These are phyloP conservation scores for Dactylellina haptotyla DNA, from an alignment of 2,329 filamentous ascomycete species.

Conservation along the genomic window DNA sequence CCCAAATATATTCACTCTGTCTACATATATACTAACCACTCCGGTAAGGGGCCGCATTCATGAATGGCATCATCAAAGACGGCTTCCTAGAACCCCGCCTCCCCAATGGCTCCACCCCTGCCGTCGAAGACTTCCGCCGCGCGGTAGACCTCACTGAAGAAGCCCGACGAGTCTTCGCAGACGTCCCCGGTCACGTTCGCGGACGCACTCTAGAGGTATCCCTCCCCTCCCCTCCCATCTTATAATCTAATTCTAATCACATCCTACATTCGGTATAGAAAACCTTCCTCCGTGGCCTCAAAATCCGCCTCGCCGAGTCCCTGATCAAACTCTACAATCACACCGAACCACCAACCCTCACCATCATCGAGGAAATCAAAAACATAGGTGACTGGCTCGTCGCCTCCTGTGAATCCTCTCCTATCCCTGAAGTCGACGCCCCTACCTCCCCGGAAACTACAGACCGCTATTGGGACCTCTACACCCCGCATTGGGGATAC, in stretches of 20 bases:
- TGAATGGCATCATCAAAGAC: conserved; percentile 56
- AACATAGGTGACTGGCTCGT: conserved; percentile 46
- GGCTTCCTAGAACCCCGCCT: conserved; percentile 55
- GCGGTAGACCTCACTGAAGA: conserved; percentile 48
- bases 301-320: conserved; percentile 42
- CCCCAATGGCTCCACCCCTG: conserved; percentile 40
- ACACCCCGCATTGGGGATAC: conserved; percentile 56
- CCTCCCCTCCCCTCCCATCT: not conserved
- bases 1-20: not conserved
- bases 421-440: conserved; percentile 55
- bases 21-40: conserved; percentile 17
- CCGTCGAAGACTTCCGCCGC: conserved; percentile 42
- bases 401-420: conserved; percentile 41
- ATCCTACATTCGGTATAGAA: conserved; percentile 8
- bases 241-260: not conserved
- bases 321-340: conserved; percentile 50
- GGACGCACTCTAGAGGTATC: conserved; percentile 48
- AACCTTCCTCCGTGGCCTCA: conserved; percentile 52
- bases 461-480: conserved; percentile 55
- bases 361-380: conserved; percentile 53
- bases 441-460: conserved; percentile 53
- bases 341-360: conserved; percentile 39
- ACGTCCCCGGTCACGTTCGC: conserved; percentile 41
- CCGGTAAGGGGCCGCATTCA: conserved; percentile 55
- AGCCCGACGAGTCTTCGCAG: conserved; percentile 30